These are phyloP conservation scores for Sugiyamaella xylanicola DNA, from an alignment of 1,139 yeast species.

Conservation along the genomic window DNA sequence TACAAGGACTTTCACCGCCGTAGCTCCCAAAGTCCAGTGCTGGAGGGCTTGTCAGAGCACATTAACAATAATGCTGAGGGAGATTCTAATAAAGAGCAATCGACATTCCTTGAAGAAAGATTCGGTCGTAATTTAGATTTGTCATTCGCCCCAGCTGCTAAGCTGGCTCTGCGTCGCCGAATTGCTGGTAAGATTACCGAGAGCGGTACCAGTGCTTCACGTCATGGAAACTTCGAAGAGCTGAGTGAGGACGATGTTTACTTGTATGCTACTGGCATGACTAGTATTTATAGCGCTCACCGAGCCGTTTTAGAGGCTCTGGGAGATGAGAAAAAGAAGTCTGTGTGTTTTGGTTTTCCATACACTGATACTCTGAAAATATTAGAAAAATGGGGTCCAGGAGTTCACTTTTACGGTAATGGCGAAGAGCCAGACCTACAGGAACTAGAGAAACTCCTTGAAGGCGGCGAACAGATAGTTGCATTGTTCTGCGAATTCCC, in stretches of 20 bases:
- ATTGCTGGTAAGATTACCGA: slow-evolving; percentile 69
- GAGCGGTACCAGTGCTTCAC: slow-evolving; percentile 30
- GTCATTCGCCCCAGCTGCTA: slow-evolving; percentile 74
- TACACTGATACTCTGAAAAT: slow-evolving; percentile 90
- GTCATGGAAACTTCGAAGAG: slow-evolving; percentile 38
- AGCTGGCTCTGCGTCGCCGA: slow-evolving; percentile 68
- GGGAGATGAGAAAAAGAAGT: slow-evolving; percentile 46
- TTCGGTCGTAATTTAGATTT: slow-evolving; percentile 87
- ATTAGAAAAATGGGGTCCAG: slow-evolving; percentile 83
- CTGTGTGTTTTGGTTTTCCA: slow-evolving; percentile 93
- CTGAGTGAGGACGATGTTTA: slow-evolving; percentile 68
- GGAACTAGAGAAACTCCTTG: slow-evolving; percentile 62
- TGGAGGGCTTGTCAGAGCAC: slow-evolving; percentile 17
- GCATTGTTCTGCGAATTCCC: slow-evolving; percentile 91
- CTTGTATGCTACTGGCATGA: slow-evolving; percentile 90
- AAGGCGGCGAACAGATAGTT: slow-evolving; percentile 61
- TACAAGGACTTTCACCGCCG: slow-evolving; percentile 16
- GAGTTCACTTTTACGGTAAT: slow-evolving; percentile 74
- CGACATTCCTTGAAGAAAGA: slow-evolving; percentile 79
- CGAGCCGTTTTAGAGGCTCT: slow-evolving; percentile 54
- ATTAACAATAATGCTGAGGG: not conserved
- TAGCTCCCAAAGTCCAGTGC: slow-evolving; percentile 14
- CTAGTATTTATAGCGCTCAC: slow-evolving; percentile 84
- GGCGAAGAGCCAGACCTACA: slow-evolving; percentile 77
- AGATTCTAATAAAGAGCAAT: slow-evolving; percentile 53